Evolutionary conservation across 1,284 basidiomycete species (phyloP).

Genomic region (Pseudozyma hubeiensis): DNA sequence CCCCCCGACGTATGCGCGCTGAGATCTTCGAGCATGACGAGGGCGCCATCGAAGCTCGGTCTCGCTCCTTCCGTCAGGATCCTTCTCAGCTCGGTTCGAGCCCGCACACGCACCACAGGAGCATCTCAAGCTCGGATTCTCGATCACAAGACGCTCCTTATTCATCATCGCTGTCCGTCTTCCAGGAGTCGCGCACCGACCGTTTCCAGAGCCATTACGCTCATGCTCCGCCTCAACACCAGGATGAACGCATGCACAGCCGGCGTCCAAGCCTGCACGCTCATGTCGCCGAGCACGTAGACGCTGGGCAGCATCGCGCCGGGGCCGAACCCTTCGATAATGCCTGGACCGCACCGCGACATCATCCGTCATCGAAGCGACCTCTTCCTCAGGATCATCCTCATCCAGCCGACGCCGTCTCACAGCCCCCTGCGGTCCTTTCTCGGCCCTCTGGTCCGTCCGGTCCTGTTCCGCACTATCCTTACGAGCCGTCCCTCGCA

Average conservation of each 20-base stretch:
- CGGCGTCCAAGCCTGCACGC: constrained; percentile 6
- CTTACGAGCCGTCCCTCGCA: background rate
- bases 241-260: background rate
- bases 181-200: constrained; percentile 1
- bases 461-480: background rate
- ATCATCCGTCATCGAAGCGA: constrained; percentile 7
- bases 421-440: background rate
- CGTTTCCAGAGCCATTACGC: background rate
- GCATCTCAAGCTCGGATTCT: background rate
- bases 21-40: constrained; percentile 4
- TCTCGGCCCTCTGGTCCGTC: constrained; percentile 4
- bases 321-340: background rate
- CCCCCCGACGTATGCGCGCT: background rate
- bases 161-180: background rate
- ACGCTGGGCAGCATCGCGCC: background rate
- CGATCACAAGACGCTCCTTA: background rate
- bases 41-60: background rate
- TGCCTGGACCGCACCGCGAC: background rate
- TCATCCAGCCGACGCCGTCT: background rate
- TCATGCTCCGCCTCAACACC: background rate
- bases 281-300: background rate
- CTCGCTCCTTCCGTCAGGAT: background rate
- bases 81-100: background rate
- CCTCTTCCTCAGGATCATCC: constrained; percentile 9
- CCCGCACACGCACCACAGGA: background rate